Conservation (phyloP, 2,329 filamentous ascomycete genomes). For the Nigrograna mackinnonii region DNA sequence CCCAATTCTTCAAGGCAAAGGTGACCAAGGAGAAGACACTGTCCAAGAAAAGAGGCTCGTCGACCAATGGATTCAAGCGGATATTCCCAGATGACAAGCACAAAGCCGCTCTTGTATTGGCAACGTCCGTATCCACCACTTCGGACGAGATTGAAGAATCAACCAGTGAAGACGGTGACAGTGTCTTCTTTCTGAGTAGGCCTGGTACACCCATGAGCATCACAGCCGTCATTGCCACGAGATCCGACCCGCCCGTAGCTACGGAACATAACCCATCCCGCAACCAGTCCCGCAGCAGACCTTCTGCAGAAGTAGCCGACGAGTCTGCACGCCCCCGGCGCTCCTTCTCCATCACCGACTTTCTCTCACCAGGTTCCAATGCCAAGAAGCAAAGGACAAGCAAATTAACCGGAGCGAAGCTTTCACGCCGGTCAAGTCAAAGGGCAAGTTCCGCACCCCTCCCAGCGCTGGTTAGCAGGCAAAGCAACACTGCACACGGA, state of each 20-base stretch:
- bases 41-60: constrained; percentile 45
- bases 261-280: constrained; percentile 12
- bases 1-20: constrained; percentile 42
- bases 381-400: constrained; percentile 41
- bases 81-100: constrained; percentile 49
- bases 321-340: constrained; percentile 42
- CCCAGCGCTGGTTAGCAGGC: constrained; percentile 41
- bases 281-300: constrained; percentile 10
- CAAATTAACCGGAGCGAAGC: constrained; percentile 28
- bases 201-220: constrained; percentile 42
- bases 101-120: constrained; percentile 54
- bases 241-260: constrained; percentile 15
- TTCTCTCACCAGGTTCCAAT: constrained; percentile 41
- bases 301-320: constrained; percentile 21
- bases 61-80: constrained; percentile 44
- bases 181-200: constrained; percentile 41
- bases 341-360: constrained; percentile 56
- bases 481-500: constrained; percentile 37
- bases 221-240: constrained; percentile 29
- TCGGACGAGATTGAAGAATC: constrained; percentile 40
- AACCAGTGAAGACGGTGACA: constrained; percentile 42
- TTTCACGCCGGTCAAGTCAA: constrained; percentile 34
- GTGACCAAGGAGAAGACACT: constrained; percentile 38
- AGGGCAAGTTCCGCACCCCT: constrained; percentile 37
- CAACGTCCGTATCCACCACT: constrained; percentile 40